Percentiles rank a stretch among this genome's conserved stretches.
These are phyloP conservation scores for Leccinellum albellum DNA, from an alignment of 768 basidiomycete species.

Conservation along the genomic window DNA sequence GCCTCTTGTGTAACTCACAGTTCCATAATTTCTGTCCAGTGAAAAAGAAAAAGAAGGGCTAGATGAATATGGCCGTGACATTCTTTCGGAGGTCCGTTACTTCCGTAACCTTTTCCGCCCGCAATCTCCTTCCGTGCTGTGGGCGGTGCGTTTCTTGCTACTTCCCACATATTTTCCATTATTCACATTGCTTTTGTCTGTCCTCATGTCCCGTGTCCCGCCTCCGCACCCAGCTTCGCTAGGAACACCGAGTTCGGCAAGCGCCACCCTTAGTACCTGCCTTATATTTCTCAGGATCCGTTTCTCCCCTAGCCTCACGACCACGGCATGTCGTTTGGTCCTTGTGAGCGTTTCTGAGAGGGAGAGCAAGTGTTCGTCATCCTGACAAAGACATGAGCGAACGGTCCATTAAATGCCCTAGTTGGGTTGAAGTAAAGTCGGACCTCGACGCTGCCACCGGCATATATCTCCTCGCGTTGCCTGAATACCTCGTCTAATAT, in stretches of 20 bases:
- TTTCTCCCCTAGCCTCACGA: conserved; percentile 82
- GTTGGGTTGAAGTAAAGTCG: background rate
- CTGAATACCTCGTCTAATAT: conserved; percentile 49
- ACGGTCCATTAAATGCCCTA: background rate
- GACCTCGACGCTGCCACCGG: conserved; percentile 40
- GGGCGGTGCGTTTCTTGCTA: conserved; percentile 17
- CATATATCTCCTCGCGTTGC: conserved; percentile 43
- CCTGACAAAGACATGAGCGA: conserved; percentile 31
- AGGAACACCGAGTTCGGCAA: conserved; percentile 1
- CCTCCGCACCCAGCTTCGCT: background rate
- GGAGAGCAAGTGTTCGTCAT: conserved; percentile 45
- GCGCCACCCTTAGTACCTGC: conserved; percentile 6
- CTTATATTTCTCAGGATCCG: conserved; percentile 45
- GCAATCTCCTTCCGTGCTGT: conserved; percentile 2
- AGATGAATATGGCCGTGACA: background rate
- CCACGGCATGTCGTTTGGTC: conserved; percentile 57
- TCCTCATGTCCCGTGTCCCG: conserved; percentile 1
- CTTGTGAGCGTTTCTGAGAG: conserved; percentile 26
- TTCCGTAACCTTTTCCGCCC: conserved; percentile 21
- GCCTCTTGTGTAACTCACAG: background rate
- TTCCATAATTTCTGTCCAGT: background rate
- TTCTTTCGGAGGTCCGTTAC: background rate
- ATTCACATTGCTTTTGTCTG: background rate
- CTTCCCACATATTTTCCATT: background rate
- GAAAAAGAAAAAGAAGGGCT: background rate